phyloP scores from a whole-genome alignment of 805 yeast species.

The Candida ficus region DNA sequence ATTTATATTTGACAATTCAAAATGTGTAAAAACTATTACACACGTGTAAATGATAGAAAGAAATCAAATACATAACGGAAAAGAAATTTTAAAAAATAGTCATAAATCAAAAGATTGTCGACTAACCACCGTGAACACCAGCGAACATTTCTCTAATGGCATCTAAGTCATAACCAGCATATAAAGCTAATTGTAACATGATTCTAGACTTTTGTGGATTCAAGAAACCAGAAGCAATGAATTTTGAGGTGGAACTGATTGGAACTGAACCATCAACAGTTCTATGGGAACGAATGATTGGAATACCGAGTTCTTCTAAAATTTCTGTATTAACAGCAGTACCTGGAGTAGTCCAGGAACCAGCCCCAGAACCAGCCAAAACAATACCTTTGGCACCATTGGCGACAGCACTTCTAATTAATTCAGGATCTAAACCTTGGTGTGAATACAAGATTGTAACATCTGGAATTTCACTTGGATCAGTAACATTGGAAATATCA shows the following conservation, averaged over 20 bases:
- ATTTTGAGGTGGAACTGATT: constrained; percentile 24
- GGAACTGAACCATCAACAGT: constrained; percentile 73
- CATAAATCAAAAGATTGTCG: too few relatives aligned
- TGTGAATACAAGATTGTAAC: constrained; percentile 57
- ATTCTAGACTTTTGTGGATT: constrained; percentile 63
- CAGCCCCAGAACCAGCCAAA: constrained; percentile 70
- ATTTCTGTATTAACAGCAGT: constrained; percentile 38
- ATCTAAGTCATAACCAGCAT: too few relatives aligned
- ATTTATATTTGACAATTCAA: too few relatives aligned
- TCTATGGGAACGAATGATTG: constrained; percentile 60
- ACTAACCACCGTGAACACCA: constrained; percentile 40
- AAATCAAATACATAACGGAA: too few relatives aligned
- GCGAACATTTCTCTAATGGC: too few relatives aligned
- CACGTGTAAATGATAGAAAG: too few relatives aligned
- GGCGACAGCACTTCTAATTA: constrained; percentile 43
- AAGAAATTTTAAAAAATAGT: too few relatives aligned
- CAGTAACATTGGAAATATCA: constrained; percentile 22
- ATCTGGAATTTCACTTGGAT: constrained; percentile 29
- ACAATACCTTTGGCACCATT: constrained; percentile 49
- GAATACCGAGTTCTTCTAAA: constrained; percentile 37
- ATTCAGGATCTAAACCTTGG: constrained; percentile 49
- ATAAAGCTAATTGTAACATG: constrained; percentile 48
- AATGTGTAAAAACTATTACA: too few relatives aligned
- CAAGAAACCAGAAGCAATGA: constrained; percentile 58
- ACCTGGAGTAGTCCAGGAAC: constrained; percentile 50